Evolutionary conservation across 768 basidiomycete genomes (phyloP), one percentile per base, ranked within the genome.

Genomic region (Mycena indigotica): DNA sequence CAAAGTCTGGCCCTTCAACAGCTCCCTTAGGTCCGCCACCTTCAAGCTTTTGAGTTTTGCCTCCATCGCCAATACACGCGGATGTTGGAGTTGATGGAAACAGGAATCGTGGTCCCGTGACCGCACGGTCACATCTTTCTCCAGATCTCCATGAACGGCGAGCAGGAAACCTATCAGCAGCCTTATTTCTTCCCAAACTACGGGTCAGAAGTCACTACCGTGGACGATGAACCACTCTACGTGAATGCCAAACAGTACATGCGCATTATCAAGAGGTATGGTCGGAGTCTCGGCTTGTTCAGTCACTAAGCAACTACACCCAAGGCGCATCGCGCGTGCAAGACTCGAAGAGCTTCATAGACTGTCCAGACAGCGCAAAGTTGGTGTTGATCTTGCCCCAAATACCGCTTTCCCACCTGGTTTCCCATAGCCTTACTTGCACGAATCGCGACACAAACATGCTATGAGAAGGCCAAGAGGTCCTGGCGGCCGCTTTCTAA

Each of bases 221-320:
- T 92, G 66, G 95, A 98, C 75, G 95, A 98, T 62, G 96, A 99
- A 72, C 96, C 97, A 25, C 87, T 99, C 65, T 98, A 98, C 76
- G 97, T 99, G 57, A 99, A 99, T 67, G 96, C 97, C 58, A 99
- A 99, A 71, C 97, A 99, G 75, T 99, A 98, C 72, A 94, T 95
- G 67, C 91, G 97, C 70, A 98, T 99, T 67, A 84, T 99, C 73
- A 98, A 98, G 78, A 84, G 41, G 41, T 44, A 19, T 44, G 13
- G 13, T 44, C 8, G 15, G 23, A 8, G 15, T 44, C 21, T 13
- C 15, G 8, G 41, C 21, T 44, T 44, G 6, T 8, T 21, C 8
- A 8, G 41, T 44, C 8, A 35, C 23, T 19, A 8, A 44, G 8
- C 41, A 21, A 13, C 5, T 13, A 13, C 6, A n/a, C n/a, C n/a